Evolutionary conservation across 768 basidiomycete species (phyloP).

Genomic region (Leucocoprinus sp.): DNA sequence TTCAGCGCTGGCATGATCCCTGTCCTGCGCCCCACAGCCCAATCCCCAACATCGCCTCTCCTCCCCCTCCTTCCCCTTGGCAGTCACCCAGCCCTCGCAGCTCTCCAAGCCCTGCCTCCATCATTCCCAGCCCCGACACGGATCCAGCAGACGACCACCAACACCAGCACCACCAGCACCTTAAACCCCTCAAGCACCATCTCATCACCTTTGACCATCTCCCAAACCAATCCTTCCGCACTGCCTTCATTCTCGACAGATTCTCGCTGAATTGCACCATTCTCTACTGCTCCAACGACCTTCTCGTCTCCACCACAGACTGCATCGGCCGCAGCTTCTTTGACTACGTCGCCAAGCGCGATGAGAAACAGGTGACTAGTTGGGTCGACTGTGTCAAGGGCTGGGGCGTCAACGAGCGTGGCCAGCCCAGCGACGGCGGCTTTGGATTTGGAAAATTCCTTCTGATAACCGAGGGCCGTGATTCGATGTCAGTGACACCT

Average conservation of each 20-base stretch:
- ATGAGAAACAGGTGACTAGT: constrained; percentile 56
- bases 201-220: constrained; percentile 51
- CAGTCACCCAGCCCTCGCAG: constrained; percentile 17
- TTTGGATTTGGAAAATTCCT: constrained; percentile 75
- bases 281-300: constrained; percentile 67
- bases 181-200: background rate
- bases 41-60: constrained; percentile 25
- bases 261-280: constrained; percentile 62
- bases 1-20: constrained; percentile 63
- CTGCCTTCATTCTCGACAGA: constrained; percentile 75
- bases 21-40: constrained; percentile 53
- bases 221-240: constrained; percentile 62
- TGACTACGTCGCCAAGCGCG: constrained; percentile 60
- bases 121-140: constrained; percentile 9
- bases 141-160: constrained; percentile 1
- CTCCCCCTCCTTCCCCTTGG: constrained; percentile 13
- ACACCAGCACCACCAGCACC: background rate
- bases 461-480: constrained; percentile 48
- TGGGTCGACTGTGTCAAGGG: constrained; percentile 76
- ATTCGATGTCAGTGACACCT: constrained; percentile 43
- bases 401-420: constrained; percentile 80
- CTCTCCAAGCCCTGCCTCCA: constrained; percentile 10
- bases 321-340: constrained; percentile 64
- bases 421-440: constrained; percentile 76
- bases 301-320: constrained; percentile 48